Evolutionary conservation across 1,139 yeast genomes (phyloP).

Genomic region (Nakaseomyces kungkrabaensis): DNA sequence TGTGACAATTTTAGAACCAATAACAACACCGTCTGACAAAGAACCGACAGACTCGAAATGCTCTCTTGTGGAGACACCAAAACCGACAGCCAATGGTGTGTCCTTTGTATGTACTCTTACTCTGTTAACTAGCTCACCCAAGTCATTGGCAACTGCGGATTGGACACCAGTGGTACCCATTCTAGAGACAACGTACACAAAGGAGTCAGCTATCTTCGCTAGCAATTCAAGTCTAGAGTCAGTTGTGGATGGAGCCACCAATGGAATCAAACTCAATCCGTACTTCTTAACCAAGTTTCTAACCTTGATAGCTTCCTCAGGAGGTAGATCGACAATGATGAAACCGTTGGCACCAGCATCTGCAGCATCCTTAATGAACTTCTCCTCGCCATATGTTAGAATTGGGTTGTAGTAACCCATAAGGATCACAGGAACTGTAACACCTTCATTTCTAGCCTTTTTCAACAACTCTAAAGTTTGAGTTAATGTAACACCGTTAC

Average conservation of each 20-base stretch:
- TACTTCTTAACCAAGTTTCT: slow-evolving; percentile 58
- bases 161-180: slow-evolving; percentile 96
- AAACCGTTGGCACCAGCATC: slow-evolving; percentile 92
- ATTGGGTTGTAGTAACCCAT: slow-evolving; percentile 99
- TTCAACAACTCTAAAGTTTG: slow-evolving; percentile 60
- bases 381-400: slow-evolving; percentile 78
- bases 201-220: slow-evolving; percentile 83
- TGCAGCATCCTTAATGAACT: slow-evolving; percentile 65
- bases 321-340: slow-evolving; percentile 91
- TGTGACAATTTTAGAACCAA: slow-evolving; percentile 78
- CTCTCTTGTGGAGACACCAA: slow-evolving; percentile 90
- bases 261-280: slow-evolving; percentile 78
- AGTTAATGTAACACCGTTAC: slow-evolving; percentile 67
- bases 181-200: slow-evolving; percentile 88
- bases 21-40: slow-evolving; percentile 87
- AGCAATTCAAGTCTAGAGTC: slow-evolving; percentile 73
- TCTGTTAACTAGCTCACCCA: slow-evolving; percentile 59
- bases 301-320: slow-evolving; percentile 89
- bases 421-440: slow-evolving; percentile 75
- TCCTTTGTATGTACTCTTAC: slow-evolving; percentile 67
- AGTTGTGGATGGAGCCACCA: slow-evolving; percentile 94
- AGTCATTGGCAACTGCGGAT: slow-evolving; percentile 50
- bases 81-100: slow-evolving; percentile 90
- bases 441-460: slow-evolving; percentile 72
- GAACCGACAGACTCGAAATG: slow-evolving; percentile 75